Conservation (phyloP, 2,329 filamentous ascomycete species). For the Hypoxylon sp. region DNA sequence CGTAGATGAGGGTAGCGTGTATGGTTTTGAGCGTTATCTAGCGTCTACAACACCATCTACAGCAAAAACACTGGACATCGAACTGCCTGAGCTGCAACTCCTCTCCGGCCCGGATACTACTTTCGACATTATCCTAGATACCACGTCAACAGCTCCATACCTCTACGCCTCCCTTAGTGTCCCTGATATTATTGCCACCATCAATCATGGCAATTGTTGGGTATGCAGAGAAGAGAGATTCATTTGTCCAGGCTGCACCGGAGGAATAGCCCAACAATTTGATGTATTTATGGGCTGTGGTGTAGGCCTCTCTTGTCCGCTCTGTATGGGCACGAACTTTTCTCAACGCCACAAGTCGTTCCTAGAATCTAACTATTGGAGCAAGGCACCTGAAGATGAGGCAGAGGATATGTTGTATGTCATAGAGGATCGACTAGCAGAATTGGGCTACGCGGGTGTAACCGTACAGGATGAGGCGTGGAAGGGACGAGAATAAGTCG, state of each 20-base stretch:
- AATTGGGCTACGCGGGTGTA: conserved; percentile 3
- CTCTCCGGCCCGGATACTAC: conserved; percentile 17
- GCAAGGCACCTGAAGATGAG: neutral
- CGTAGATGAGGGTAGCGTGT: neutral
- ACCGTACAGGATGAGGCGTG: neutral
- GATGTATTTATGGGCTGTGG: conserved; percentile 23
- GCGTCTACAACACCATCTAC: conserved; percentile 3
- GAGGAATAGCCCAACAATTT: conserved; percentile 4
- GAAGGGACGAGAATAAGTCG: neutral
- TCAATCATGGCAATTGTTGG: conserved; percentile 9
- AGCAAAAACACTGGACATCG: neutral
- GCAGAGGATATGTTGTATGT: neutral
- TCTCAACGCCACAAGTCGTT: conserved; percentile 7
- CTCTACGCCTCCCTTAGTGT: conserved; percentile 18
- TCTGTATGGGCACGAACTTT: conserved; percentile 21
- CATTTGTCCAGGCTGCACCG: conserved; percentile 28
- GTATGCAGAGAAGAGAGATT: conserved; percentile 10
- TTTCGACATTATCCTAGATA: conserved; percentile 23
- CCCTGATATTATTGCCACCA: conserved; percentile 15
- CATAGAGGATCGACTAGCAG: conserved; percentile 6
- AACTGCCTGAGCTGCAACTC: conserved; percentile 13
- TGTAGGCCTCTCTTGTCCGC: conserved; percentile 27
- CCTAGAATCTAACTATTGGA: neutral
- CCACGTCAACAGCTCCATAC: conserved; percentile 3
- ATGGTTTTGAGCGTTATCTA: conserved; percentile 14